Percentiles rank a stretch among this genome's conserved stretches.
Conservation (phyloP, 2,329 filamentous ascomycete species). For the Mycosphaerella arachidis region DNA sequence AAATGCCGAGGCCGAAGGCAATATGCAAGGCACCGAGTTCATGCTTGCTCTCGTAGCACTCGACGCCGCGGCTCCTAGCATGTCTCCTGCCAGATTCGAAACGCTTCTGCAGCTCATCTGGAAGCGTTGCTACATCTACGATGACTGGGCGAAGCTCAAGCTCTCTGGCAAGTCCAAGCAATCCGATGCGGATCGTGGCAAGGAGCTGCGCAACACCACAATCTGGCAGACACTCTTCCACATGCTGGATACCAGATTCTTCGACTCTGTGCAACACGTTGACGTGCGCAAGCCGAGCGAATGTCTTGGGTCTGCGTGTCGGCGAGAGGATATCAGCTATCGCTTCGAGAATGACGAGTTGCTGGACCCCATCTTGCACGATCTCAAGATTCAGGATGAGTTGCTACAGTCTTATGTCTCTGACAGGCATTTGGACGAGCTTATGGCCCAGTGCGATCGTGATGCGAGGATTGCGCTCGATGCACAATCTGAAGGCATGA, state of each 20-base stretch:
- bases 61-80: conserved; percentile 49
- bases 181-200: conserved; percentile 63
- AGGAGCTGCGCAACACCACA: conserved; percentile 45
- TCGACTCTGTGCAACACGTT: conserved; percentile 14
- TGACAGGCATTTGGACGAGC: conserved; percentile 64
- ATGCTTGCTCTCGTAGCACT: conserved; percentile 64
- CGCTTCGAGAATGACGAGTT: conserved; percentile 53
- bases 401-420: conserved; percentile 61
- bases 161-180: conserved; percentile 39
- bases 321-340: conserved; percentile 55
- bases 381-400: conserved; percentile 69
- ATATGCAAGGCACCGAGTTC: conserved; percentile 59
- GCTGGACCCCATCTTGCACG: conserved; percentile 62
- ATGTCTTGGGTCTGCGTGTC: conserved; percentile 51
- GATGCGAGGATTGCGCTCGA: conserved; percentile 2
- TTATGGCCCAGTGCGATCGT: conserved; percentile 47
- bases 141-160: conserved; percentile 81
- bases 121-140: conserved; percentile 77
- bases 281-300: conserved; percentile 27
- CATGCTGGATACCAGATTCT: conserved; percentile 16
- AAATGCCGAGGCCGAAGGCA: conserved; percentile 44
- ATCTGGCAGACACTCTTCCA: conserved; percentile 46
- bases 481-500: conserved; percentile 1
- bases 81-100: conserved; percentile 53
- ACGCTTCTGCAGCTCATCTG: conserved; percentile 65